A percentile compares a stretch with the other conserved stretches of the same genome.
phyloP scores from a whole-genome alignment of 2,329 filamentous ascomycete genomes.

The Ophiocordyceps unilateralis region DNA sequence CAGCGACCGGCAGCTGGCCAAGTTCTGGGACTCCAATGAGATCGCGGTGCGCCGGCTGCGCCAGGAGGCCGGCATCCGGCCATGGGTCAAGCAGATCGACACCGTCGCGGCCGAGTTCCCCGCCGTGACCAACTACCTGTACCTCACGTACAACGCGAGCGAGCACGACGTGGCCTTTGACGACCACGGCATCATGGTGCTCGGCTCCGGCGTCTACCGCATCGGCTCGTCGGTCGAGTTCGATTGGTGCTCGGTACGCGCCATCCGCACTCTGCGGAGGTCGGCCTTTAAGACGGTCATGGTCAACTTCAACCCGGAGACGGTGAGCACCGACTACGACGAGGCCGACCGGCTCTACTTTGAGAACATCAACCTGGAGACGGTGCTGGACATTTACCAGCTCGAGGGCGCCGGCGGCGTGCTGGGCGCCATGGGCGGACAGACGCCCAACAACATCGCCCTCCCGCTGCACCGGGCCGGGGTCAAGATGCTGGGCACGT shows the following conservation, averaged over 20 bases:
- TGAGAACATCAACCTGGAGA: slow-evolving; percentile 85
- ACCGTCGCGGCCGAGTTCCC: slow-evolving; percentile 96
- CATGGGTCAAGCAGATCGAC: slow-evolving; percentile 95
- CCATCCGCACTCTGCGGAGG: slow-evolving; percentile 76
- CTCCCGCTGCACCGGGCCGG: slow-evolving; percentile 75
- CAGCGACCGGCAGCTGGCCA: slow-evolving; percentile 81
- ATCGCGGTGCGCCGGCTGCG: slow-evolving; percentile 71
- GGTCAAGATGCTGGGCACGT: slow-evolving; percentile 86
- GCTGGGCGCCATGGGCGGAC: slow-evolving; percentile 89
- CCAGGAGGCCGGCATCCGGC: slow-evolving; percentile 71
- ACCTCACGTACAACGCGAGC: slow-evolving; percentile 84
- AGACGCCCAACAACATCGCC: slow-evolving; percentile 96
- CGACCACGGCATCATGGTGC: slow-evolving; percentile 88
- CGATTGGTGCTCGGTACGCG: slow-evolving; percentile 94
- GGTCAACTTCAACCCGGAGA: slow-evolving; percentile 90
- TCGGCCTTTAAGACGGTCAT: slow-evolving; percentile 87
- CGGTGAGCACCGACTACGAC: slow-evolving; percentile 79
- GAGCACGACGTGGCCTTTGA: slow-evolving; percentile 72
- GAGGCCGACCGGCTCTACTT: slow-evolving; percentile 93
- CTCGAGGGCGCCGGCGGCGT: slow-evolving; percentile 71
- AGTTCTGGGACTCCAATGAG: slow-evolving; percentile 90
- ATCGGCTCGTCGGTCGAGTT: slow-evolving; percentile 98
- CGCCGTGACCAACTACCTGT: slow-evolving; percentile 86
- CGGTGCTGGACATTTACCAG: slow-evolving; percentile 83
- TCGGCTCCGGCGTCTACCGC: slow-evolving; percentile 89